These are phyloP conservation scores for Chenopodium formosanum DNA, from an alignment of 148 eudicot species.

Conservation along the genomic window DNA sequence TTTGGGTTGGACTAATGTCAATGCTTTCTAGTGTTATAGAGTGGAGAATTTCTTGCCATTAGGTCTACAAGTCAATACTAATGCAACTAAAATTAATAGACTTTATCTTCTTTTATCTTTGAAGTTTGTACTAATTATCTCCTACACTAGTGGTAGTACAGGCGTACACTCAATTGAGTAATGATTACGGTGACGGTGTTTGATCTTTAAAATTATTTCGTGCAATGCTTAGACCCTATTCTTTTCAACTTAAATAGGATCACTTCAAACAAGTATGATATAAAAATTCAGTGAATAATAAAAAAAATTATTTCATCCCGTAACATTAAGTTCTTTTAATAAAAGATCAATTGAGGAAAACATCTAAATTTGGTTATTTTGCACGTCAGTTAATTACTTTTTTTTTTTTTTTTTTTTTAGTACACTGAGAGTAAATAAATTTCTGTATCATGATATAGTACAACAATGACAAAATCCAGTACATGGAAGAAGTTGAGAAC, in stretches of 20 bases:
- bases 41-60: constrained; percentile 23
- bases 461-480: not conserved
- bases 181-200: not conserved
- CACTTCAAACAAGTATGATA: too few relatives aligned
- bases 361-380: not conserved
- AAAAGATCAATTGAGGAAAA: too few relatives aligned
- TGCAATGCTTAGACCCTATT: not conserved
- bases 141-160: not conserved
- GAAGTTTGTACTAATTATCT: not conserved
- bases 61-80: constrained; percentile 26
- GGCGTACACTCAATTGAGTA: not conserved
- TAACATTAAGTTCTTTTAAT: too few relatives aligned
- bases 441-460: not conserved
- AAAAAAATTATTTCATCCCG: not conserved
- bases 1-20: constrained; percentile 14
- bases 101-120: constrained; percentile 1
- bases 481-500: not conserved
- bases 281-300: too few relatives aligned
- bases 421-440: not conserved
- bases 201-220: not conserved
- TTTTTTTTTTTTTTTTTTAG: too few relatives aligned
- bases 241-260: not conserved
- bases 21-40: constrained; percentile 14
- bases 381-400: too few relatives aligned
- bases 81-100: constrained; percentile 19